These are phyloP conservation scores for Trametes elegans DNA, from an alignment of 768 basidiomycete genomes.

Conservation along the genomic window DNA sequence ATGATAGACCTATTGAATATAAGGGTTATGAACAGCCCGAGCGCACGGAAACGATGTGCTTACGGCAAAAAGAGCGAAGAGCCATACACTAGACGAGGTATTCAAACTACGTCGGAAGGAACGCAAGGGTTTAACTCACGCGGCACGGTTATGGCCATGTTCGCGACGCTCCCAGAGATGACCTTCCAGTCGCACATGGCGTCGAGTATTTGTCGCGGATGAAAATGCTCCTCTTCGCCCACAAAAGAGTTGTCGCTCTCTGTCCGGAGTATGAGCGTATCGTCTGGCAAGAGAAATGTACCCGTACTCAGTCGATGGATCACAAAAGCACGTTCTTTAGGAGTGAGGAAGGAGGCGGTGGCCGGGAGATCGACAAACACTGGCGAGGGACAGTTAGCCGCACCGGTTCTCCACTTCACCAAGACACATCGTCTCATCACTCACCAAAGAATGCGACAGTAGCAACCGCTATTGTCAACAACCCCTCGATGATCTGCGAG, in stretches of 20 bases:
- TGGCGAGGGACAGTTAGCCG: constrained; percentile 19
- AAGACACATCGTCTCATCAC: constrained; percentile 12
- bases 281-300: background rate
- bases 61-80: constrained; percentile 69
- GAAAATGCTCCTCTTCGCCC: constrained; percentile 60
- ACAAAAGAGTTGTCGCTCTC: constrained; percentile 54
- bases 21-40: background rate
- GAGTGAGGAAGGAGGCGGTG: constrained; percentile 58
- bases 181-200: constrained; percentile 66
- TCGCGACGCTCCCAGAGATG: constrained; percentile 53
- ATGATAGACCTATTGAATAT: constrained; percentile 52
- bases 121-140: constrained; percentile 39
- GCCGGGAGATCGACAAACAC: constrained; percentile 60
- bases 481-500: constrained; percentile 62
- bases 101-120: background rate
- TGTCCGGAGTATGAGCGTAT: constrained; percentile 18
- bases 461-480: constrained; percentile 55
- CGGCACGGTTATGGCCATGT: constrained; percentile 55
- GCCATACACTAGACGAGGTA: constrained; percentile 50
- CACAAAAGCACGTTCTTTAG: constrained; percentile 53
- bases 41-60: constrained; percentile 23
- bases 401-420: background rate
- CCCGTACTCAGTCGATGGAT: constrained; percentile 53
- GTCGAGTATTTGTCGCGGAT: constrained; percentile 48
- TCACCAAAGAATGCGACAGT: constrained; percentile 51